Conservation (phyloP, 768 basidiomycete genomes). For the Asterophora lycoperdoides region DNA sequence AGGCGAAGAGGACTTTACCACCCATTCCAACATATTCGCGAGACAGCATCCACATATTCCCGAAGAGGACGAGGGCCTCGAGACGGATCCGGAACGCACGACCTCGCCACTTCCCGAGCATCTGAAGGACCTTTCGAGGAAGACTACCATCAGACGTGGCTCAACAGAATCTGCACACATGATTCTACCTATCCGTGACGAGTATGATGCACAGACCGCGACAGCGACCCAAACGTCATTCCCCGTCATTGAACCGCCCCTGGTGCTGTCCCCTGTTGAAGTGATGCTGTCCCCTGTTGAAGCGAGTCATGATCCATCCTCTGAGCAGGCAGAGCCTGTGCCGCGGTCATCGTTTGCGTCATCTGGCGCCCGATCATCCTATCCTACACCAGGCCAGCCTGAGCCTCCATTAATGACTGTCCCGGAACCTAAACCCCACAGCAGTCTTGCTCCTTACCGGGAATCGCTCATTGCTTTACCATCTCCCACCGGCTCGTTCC, state of each 20-base stretch:
- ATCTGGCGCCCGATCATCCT: constrained; percentile 7
- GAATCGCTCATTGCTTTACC: constrained; percentile 25
- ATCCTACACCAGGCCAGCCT: constrained; percentile 27
- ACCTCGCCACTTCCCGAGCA: constrained; percentile 8
- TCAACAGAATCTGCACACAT: constrained; percentile 17
- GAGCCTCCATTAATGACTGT: constrained; percentile 22
- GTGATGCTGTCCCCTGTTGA: constrained; percentile 2
- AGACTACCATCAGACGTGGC: constrained; percentile 1
- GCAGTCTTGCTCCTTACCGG: constrained; percentile 23
- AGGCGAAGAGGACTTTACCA: constrained; percentile 45
- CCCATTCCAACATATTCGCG: constrained; percentile 31
- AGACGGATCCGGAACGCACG: constrained; percentile 21
- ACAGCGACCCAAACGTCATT: constrained; percentile 33
- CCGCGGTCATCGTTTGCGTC: constrained; percentile 14
- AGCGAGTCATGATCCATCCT: constrained; percentile 16
- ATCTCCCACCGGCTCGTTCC: constrained; percentile 17
- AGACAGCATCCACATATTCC: constrained; percentile 57
- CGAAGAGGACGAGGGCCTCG: constrained; percentile 66
- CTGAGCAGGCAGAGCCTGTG: constrained; percentile 15
- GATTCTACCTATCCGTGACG: constrained; percentile 25
- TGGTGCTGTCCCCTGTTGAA: constrained; percentile 6
- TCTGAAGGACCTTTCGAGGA: constrained; percentile 4
- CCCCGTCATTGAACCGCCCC: constrained; percentile 21
- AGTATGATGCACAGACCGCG: constrained; percentile 31
- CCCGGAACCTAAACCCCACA: constrained; percentile 15